phyloP scores from a whole-genome alignment of 345 rosid species.

The Eutrema heterophyllum region DNA sequence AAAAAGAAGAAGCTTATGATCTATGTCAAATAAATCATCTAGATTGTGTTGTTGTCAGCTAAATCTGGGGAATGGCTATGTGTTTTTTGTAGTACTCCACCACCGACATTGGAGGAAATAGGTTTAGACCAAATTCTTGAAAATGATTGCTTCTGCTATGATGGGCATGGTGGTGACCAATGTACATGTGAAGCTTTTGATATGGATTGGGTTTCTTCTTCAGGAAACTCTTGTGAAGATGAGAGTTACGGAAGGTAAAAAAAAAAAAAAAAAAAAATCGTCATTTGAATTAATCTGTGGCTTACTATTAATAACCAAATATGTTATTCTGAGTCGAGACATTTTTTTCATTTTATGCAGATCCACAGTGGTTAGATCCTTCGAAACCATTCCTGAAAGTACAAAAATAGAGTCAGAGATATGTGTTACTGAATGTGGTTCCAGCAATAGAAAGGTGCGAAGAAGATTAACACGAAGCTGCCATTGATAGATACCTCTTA shows the following conservation, averaged over 20 bases:
- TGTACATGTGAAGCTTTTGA: slow-evolving; percentile 67
- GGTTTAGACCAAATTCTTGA: slow-evolving; percentile 41
- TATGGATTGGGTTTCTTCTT: slow-evolving; percentile 86
- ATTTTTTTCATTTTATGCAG: slow-evolving; percentile 35
- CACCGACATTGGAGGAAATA: slow-evolving; percentile 35
- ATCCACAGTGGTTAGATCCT: slow-evolving; percentile 51
- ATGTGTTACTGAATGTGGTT: slow-evolving; percentile 45
- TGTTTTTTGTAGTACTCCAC: slow-evolving; percentile 39
- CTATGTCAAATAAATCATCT: neutral
- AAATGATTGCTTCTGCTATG: slow-evolving; percentile 41
- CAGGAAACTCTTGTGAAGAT: slow-evolving; percentile 84
- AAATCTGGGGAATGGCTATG: slow-evolving; percentile 16
- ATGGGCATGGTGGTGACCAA: slow-evolving; percentile 50
- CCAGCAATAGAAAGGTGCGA: slow-evolving; percentile 45
- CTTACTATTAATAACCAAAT: neutral
- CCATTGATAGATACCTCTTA: neutral
- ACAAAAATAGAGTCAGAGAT: slow-evolving; percentile 33
- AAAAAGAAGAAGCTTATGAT: neutral
- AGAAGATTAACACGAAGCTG: neutral
- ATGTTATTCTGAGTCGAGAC: neutral
- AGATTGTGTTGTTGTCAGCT: slow-evolving; percentile 15
- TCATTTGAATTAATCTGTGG: neutral
- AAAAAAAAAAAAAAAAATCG: slow-evolving; percentile 4
- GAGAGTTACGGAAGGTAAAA: slow-evolving; percentile 64
- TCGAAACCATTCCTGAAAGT: slow-evolving; percentile 46